These are phyloP conservation scores for Pochonia chlamydosporia DNA, from an alignment of 2,329 filamentous ascomycete genomes.

Conservation along the genomic window DNA sequence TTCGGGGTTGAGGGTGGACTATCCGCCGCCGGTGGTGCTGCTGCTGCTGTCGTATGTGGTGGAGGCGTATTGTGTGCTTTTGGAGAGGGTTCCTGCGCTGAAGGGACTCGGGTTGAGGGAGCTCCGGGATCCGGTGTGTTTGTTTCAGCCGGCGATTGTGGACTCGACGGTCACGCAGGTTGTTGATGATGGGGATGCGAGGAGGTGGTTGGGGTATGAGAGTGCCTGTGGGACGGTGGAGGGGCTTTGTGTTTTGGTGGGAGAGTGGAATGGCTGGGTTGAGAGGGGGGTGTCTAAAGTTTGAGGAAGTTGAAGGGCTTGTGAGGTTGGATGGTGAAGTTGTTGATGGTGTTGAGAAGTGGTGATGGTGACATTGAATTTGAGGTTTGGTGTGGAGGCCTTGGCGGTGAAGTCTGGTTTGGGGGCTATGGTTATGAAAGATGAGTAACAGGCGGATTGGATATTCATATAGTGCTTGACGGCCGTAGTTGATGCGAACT, in stretches of 20 bases:
- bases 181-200: slow-evolving; percentile 30
- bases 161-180: slow-evolving; percentile 29
- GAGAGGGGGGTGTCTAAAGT: not conserved
- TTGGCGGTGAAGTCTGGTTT: too few species aligned
- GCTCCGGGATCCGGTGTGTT: slow-evolving; percentile 26
- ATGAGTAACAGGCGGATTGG: too few species aligned
- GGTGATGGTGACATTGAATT: too few species aligned
- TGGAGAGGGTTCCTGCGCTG: slow-evolving; percentile 14
- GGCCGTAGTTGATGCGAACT: too few species aligned
- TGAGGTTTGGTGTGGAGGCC: too few species aligned
- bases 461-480: too few species aligned
- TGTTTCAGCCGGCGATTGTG: slow-evolving; percentile 36
- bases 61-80: slow-evolving; percentile 14
- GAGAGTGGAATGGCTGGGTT: slow-evolving; percentile 30
- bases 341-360: too few species aligned
- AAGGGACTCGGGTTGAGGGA: slow-evolving; percentile 20
- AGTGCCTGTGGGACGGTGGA: slow-evolving; percentile 32
- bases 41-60: slow-evolving; percentile 29
- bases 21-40: slow-evolving; percentile 28
- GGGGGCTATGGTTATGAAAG: too few species aligned
- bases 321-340: too few species aligned
- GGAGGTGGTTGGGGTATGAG: slow-evolving; percentile 33
- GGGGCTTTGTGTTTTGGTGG: slow-evolving; percentile 33
- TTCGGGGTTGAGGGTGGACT: slow-evolving; percentile 24
- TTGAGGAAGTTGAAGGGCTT: too few species aligned